Base-by-base conservation (phyloP, 1,284 basidiomycete genomes). In the Peniophora sp. region DNA sequence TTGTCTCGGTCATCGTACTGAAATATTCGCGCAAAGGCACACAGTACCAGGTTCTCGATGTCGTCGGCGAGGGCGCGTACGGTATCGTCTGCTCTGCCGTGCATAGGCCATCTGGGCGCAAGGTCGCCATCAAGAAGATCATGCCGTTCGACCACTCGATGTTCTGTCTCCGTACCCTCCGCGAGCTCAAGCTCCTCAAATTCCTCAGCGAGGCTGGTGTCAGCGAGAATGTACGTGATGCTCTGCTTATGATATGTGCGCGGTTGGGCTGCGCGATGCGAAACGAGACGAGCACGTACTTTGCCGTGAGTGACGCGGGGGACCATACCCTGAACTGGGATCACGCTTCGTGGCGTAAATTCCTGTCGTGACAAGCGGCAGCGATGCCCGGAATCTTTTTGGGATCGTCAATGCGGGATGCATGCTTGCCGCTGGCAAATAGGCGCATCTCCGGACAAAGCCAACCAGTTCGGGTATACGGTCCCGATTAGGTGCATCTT, bases 61-160 rank as follows among this genome's bases (percentile, higher is more conserved):
- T 95, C 57, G 88, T 96, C 50, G 93, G 93, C 49, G 88, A 91
- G 65, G 87, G 88, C 27, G 88, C 88, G 50, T 91, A 91, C 61
- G 89, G 89, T 38, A 92, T 95, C 59, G 92, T 93, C 58, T 93
- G 89, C 61, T 91, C 89, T 23, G 92, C 92, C 2, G 75, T 92
- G 2, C 91, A 94, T 63, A 69, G 81, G 60, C 85, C 88, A 10
- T 89, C 82, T 50, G 83, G 85, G 47, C 81, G 84, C 50, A 89
- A 89, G 64, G 88, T 92, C 51, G 89, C 89, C 49, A 91, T 91
- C 72, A 92, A 93, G 78, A 92, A 92, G 78, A 92, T 95, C 70
- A 82, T 87, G 5, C 92, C 92, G 0, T 94, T 95, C 58, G 92
- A 94, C 65, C 92, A 94, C 63, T 89, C 89, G 17, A 92, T 94